These are phyloP conservation scores for Globisporangium sylvaticum DNA, from an alignment of 352 stramenopile species.

Conservation along the genomic window DNA sequence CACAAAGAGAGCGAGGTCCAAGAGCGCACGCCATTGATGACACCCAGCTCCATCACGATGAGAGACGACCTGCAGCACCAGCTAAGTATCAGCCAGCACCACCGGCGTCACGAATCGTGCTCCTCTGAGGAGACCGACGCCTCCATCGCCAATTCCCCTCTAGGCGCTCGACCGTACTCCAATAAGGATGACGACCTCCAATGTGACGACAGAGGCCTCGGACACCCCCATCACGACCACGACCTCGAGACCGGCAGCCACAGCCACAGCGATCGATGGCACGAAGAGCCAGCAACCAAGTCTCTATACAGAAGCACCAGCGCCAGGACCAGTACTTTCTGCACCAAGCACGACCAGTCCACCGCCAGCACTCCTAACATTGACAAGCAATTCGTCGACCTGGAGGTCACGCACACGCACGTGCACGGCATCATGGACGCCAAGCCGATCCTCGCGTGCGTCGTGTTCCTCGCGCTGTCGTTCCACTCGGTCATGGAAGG, in stretches of 20 bases:
- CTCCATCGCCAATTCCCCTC: background rate
- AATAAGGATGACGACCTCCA: background rate
- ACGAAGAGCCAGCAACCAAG: background rate
- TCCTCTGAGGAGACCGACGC: slow-evolving; percentile 15
- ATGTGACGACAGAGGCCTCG: background rate
- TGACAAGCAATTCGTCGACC: background rate
- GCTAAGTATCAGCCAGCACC: slow-evolving; percentile 7
- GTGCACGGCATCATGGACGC: slow-evolving; percentile 59
- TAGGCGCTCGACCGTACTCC: background rate
- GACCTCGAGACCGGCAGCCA: slow-evolving; percentile 11
- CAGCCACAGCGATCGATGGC: slow-evolving; percentile 1
- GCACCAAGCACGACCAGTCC: background rate
- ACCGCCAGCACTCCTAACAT: background rate
- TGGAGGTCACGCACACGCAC: slow-evolving; percentile 48
- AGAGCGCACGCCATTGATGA: slow-evolving; percentile 28
- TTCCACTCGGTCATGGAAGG: slow-evolving; percentile 87
- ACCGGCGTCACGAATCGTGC: slow-evolving; percentile 25
- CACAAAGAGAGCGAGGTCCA: slow-evolving; percentile 8
- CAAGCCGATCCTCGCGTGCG: slow-evolving; percentile 59
- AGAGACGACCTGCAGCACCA: slow-evolving; percentile 5
- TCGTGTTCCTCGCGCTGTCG: slow-evolving; percentile 75
- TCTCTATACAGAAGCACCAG: background rate
- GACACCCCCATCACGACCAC: slow-evolving; percentile 5
- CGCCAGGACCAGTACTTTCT: too few species aligned
- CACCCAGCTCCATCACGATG: slow-evolving; percentile 13